Base-by-base conservation (phyloP, 257 asterid genomes). In the Handroanthus guayacan region DNA sequence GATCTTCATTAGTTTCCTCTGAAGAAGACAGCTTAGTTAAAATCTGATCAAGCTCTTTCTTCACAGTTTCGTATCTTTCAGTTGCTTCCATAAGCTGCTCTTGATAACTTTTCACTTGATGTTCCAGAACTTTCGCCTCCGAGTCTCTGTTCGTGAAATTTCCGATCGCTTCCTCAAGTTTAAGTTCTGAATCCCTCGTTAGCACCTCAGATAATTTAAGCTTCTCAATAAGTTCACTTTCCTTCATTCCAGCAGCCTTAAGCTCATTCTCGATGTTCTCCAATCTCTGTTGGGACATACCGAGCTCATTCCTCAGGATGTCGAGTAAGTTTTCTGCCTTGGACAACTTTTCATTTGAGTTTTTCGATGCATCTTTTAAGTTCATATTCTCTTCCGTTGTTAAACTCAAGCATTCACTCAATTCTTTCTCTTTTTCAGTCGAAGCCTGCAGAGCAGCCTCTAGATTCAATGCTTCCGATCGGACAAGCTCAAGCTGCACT, bases 181-280 rank as follows among this genome's bases (percentile, higher is more conserved):
- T 83, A 4, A 80, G 56, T 50, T 87, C 92, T 1, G 88, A 83
- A 69, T 86, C 92, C 81, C 54, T 86, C 34, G 79, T 73, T 16
- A 83, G 65, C 9, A 80, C 89, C 79, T 89, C 90, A 1, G 89
- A 84, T 68, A 81, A 76, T 80, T 82, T 89, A 25, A 87, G 88
- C 87, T 87, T 86, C 80, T 78, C 87, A 67, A 62, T 70, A 50
- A 82, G 74, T 72, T 83, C 86, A 47, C 75, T 78, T 81, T 89
- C 88, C 71, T 70, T 87, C 76, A 73, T 37, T 43, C 82, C 88
- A 64, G 87, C 80, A 73, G 78, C 81, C 73, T 62, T 78, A 57
- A 89, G 88, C 58, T 86, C 88, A 63, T 76, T 81, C 72, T 89
- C 89, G 4, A 83, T 73, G 76, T 71, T 73, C 76, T 87, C 88